phyloP scores from a whole-genome alignment of 805 yeast species.

The Dipodascus geniculatus region DNA sequence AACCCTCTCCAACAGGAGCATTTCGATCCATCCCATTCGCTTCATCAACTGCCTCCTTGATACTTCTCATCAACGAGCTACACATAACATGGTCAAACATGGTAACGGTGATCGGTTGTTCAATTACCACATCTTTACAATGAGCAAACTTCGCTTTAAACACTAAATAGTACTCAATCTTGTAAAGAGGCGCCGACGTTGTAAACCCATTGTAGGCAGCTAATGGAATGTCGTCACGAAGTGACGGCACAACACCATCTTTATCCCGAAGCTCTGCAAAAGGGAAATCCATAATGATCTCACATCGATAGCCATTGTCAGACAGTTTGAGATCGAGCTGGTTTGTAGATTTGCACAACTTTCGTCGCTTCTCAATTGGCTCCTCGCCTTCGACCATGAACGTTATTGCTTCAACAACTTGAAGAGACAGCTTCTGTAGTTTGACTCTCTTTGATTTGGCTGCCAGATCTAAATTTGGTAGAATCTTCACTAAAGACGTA shows the following conservation, averaged over 20 bases:
- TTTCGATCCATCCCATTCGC: conserved; percentile 13
- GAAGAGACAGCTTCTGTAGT: conserved; percentile 25
- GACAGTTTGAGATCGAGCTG: conserved; percentile 21
- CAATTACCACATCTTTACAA: conserved; percentile 28
- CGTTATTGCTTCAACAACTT: conserved; percentile 26
- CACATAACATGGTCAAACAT: conserved; percentile 28
- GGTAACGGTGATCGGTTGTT: conserved; percentile 24
- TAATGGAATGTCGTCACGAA: conserved; percentile 25
- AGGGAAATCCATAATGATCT: conserved; percentile 23
- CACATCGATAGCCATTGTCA: conserved; percentile 14
- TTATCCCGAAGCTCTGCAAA: conserved; percentile 13
- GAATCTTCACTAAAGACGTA: conserved; percentile 19
- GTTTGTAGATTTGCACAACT: conserved; percentile 20
- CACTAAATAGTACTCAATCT: conserved; percentile 22
- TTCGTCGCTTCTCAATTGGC: conserved; percentile 21
- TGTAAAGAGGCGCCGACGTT: conserved; percentile 25
- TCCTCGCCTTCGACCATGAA: conserved; percentile 23
- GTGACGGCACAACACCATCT: conserved; percentile 21
- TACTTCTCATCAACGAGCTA: conserved; percentile 23
- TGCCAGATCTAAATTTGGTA: conserved; percentile 28
- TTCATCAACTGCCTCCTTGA: conserved; percentile 23
- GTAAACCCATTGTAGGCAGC: conserved; percentile 26
- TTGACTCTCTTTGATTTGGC: conserved; percentile 26
- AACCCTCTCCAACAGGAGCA: background rate
- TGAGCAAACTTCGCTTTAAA: conserved; percentile 27